These are phyloP conservation scores for Pythium periplocum DNA, from an alignment of 352 stramenopile genomes.

Conservation along the genomic window DNA sequence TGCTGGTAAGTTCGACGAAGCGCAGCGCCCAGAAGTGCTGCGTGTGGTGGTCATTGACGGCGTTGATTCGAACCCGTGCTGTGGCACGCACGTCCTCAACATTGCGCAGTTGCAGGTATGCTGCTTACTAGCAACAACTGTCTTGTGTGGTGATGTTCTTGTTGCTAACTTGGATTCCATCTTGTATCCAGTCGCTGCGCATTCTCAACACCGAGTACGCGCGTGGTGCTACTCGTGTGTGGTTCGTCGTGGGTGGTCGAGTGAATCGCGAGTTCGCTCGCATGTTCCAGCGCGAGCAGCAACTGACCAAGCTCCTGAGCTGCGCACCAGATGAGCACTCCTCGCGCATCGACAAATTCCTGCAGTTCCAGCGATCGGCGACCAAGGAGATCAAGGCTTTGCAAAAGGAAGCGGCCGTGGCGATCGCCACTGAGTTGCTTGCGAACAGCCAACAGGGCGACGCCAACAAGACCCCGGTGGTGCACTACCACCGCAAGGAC, in stretches of 20 bases:
- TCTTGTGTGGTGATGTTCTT: too few species aligned
- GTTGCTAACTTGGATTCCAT: too few species aligned
- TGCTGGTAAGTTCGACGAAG: constrained; percentile 49
- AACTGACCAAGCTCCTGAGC: constrained; percentile 69
- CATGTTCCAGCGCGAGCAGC: constrained; percentile 64
- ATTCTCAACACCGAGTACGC: constrained; percentile 71
- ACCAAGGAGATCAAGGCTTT: constrained; percentile 67
- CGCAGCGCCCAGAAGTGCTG: constrained; percentile 57
- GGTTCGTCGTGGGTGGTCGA: constrained; percentile 81
- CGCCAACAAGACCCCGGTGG: constrained; percentile 17
- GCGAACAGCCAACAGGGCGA: constrained; percentile 10
- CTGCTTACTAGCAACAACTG: too few species aligned
- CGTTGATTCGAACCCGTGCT: constrained; percentile 85
- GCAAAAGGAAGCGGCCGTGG: constrained; percentile 61
- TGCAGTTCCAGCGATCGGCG: constrained; percentile 48
- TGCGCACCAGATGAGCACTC: constrained; percentile 61
- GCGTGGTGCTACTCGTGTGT: constrained; percentile 60
- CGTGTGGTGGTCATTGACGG: constrained; percentile 82
- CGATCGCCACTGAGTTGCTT: constrained; percentile 40
- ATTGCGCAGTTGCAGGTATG: constrained; percentile 54
- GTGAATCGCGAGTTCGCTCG: constrained; percentile 72
- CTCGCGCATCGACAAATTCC: constrained; percentile 56
- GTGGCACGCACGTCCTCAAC: constrained; percentile 82
- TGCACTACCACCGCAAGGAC: constrained; percentile 55
- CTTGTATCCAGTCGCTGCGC: constrained; percentile 42